Percentiles rank a stretch among this genome's conserved stretches.
phyloP scores from a whole-genome alignment of 208 protist species.

The Acanthamoeba healyi region DNA sequence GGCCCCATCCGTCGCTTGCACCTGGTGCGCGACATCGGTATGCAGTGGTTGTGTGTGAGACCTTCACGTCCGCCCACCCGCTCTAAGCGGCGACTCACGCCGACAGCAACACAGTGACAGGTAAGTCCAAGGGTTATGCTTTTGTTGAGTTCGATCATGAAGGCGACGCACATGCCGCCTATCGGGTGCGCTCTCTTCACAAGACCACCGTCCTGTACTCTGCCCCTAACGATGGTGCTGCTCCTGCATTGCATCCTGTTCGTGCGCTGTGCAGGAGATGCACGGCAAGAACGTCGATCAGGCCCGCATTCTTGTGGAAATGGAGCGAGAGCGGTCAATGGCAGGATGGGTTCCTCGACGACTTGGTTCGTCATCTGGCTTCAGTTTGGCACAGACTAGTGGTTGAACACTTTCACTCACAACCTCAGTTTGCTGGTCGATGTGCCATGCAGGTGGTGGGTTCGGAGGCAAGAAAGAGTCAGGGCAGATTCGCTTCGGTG shows the following conservation, averaged over 20 bases:
- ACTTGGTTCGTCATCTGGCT: slow-evolving; percentile 55
- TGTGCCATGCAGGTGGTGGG: slow-evolving; percentile 78
- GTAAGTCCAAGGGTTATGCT: slow-evolving; percentile 76
- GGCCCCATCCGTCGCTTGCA: slow-evolving; percentile 44
- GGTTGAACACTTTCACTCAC: no score
- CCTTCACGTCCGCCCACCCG: neutral
- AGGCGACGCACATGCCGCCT: neutral
- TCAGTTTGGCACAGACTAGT: no score
- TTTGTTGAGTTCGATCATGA: slow-evolving; percentile 81
- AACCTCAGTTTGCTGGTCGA: no score
- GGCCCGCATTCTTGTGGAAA: slow-evolving; percentile 67
- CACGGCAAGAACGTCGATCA: slow-evolving; percentile 70
- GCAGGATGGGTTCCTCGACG: slow-evolving; percentile 77
- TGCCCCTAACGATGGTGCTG: neutral
- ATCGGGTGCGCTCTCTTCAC: neutral
- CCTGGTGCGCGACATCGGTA: slow-evolving; percentile 79
- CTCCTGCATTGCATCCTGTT: no score
- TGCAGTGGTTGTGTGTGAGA: no score
- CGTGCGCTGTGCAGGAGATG: slow-evolving; percentile 57
- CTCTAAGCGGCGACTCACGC: neutral
- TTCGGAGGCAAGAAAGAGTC: slow-evolving; percentile 81
- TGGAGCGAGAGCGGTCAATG: slow-evolving; percentile 73
- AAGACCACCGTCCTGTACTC: neutral
- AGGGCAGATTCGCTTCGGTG: slow-evolving; percentile 82
- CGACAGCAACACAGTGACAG: slow-evolving; percentile 82